Conservation (phyloP, 306 rosid species). For the Quercus cerris region DNA sequence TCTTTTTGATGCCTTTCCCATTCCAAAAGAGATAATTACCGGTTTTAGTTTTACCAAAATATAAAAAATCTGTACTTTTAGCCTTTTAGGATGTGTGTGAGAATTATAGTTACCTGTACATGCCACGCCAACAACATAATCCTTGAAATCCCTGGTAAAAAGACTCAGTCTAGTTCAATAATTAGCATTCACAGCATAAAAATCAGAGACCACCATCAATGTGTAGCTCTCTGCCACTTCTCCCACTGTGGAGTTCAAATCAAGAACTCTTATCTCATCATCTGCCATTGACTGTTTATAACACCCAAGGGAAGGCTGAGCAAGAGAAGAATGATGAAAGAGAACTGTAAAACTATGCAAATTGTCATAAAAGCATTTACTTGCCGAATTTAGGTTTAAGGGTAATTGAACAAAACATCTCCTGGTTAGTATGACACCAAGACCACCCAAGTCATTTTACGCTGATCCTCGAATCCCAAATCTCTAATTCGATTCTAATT, state of each 20-base stretch:
- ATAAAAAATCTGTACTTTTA: too few relatives aligned
- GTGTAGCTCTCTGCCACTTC: conserved; percentile 9
- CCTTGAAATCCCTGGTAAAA: too few relatives aligned
- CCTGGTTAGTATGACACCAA: too few relatives aligned
- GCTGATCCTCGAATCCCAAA: too few relatives aligned
- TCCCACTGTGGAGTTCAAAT: conserved; percentile 15
- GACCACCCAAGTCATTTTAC: too few relatives aligned
- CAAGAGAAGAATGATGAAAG: neutral
- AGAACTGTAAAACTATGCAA: neutral
- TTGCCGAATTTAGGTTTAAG: too few relatives aligned
- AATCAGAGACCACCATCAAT: conserved; percentile 18
- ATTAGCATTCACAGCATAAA: conserved; percentile 16
- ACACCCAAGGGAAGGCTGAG: neutral
- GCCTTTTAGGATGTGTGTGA: neutral
- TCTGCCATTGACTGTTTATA: neutral
- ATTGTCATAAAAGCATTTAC: neutral
- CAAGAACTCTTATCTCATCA: conserved; percentile 19
- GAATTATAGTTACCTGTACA: conserved; percentile 13
- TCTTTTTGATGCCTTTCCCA: too few relatives aligned
- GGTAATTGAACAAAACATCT: too few relatives aligned
- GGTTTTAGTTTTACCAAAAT: too few relatives aligned
- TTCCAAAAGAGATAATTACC: too few relatives aligned
- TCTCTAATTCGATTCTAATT: too few relatives aligned
- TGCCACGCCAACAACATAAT: conserved; percentile 22
- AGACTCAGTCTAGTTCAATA: too few relatives aligned